These are phyloP conservation scores for Pleurotus tuber-regium DNA, from an alignment of 768 basidiomycete species.

Conservation along the genomic window DNA sequence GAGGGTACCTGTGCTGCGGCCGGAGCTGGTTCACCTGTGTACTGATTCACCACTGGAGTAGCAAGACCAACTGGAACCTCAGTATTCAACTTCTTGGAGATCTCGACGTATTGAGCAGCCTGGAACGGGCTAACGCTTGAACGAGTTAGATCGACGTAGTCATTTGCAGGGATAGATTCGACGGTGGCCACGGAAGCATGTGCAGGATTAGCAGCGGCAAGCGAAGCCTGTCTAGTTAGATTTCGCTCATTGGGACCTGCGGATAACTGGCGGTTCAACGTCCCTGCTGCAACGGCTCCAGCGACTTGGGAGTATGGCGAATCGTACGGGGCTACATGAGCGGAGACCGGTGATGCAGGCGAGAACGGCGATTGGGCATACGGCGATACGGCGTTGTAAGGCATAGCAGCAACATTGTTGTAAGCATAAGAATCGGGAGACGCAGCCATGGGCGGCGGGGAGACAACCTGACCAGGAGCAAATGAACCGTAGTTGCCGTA, in stretches of 20 bases:
- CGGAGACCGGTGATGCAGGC: background rate
- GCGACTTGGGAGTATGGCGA: background rate
- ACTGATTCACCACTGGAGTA: slow-evolving; percentile 25
- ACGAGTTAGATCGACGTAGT: slow-evolving; percentile 64
- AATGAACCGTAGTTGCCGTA: slow-evolving; percentile 2
- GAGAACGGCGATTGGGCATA: slow-evolving; percentile 4
- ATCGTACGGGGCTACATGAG: background rate
- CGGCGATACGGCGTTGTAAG: slow-evolving; percentile 4
- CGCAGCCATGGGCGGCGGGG: background rate
- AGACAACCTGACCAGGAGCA: slow-evolving; percentile 1
- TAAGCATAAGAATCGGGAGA: background rate
- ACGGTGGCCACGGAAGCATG: slow-evolving; percentile 1
- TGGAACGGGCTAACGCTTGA: slow-evolving; percentile 76
- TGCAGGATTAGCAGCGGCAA: background rate
- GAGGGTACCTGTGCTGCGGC: slow-evolving; percentile 16
- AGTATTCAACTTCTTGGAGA: slow-evolving; percentile 53
- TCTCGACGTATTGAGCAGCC: slow-evolving; percentile 71
- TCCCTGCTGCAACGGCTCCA: background rate
- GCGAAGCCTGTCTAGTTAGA: background rate
- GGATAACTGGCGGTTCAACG: background rate
- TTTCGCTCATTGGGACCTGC: background rate
- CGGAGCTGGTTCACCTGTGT: background rate
- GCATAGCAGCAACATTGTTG: background rate
- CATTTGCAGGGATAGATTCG: slow-evolving; percentile 25
- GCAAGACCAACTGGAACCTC: slow-evolving; percentile 33